Percentiles rank a stretch among this genome's conserved stretches.
These are phyloP conservation scores for Phytophthora sojae DNA, from an alignment of 352 stramenopile species.

Conservation along the genomic window DNA sequence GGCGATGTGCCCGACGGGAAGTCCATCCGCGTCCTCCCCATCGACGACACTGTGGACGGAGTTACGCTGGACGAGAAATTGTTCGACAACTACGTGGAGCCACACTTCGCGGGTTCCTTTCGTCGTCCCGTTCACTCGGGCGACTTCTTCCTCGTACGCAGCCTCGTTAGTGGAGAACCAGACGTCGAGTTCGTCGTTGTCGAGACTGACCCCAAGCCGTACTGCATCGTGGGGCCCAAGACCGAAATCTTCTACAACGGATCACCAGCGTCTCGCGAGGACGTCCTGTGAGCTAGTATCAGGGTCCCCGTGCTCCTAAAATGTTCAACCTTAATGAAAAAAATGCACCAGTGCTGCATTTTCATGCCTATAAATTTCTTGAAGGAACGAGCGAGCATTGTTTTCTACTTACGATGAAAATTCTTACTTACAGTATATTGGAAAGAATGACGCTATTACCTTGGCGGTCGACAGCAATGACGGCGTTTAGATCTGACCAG, in stretches of 20 bases:
- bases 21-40: constrained; percentile 28
- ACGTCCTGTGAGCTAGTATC: constrained; percentile 12
- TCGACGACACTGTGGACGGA: constrained; percentile 32
- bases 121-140: constrained; percentile 28
- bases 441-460: too few relatives aligned
- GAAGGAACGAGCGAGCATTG: too few relatives aligned
- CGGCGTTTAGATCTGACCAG: too few relatives aligned
- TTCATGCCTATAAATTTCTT: too few relatives aligned
- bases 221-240: constrained; percentile 26
- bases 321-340: too few relatives aligned
- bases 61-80: constrained; percentile 19
- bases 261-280: constrained; percentile 16
- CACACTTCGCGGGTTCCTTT: constrained; percentile 23
- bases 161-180: background rate
- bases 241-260: constrained; percentile 37
- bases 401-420: too few relatives aligned
- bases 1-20: constrained; percentile 23
- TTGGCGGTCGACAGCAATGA: too few relatives aligned
- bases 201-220: constrained; percentile 24
- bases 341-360: too few relatives aligned
- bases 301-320: too few relatives aligned
- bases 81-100: constrained; percentile 34
- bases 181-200: constrained; percentile 34
- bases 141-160: constrained; percentile 20
- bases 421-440: too few relatives aligned